Evolutionary conservation across 1,284 basidiomycete species (phyloP), one percentile per base, ranked within the genome.

Genomic region (Apiotrichum brassicae): DNA sequence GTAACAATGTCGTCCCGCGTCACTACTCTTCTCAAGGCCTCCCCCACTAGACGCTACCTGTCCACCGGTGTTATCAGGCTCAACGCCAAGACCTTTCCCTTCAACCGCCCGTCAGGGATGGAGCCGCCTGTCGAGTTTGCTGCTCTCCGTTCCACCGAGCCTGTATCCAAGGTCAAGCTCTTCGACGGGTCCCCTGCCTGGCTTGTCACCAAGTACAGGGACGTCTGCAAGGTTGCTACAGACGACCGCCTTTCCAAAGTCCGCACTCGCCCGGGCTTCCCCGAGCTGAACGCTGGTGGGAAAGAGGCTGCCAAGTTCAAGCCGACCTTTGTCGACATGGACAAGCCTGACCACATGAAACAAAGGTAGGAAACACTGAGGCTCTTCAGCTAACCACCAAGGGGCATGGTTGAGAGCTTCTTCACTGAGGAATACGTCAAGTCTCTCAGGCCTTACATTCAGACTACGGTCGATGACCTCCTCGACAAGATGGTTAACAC

Each of bases 271-370:
- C 40, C 49, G 2, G 49, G 49, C 4, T 51, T 51, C 36, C 49
- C 49, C 26, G 49, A 51, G 45, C 60, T 62, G 41, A 57, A 22
- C 26, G 37, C 51, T 2, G 46, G 42, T 25, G 51, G 51, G 25
- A 48, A 48, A 38, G 14, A 40, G 33, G 49, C 49, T 4, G 49
- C 49, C 43, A 46, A 51, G 45, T 44, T 45, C 13, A 46, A 43
- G 44, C 49, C 49, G 2, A 51, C 49, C 6, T 51, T 51, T 34
- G 49, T 51, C 34, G 49, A 51, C 44, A 51, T 51, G 49, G 49
- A 51, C 35, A 38, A 43, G 16, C 49, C 49, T 2, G 40, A 51
- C n/a, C 49, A 51, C 40, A 51, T 51, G 49, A 24, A 22, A 14
- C 49, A 51, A 45, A 32, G 49, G 34, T 46, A 28, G n/a, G 42